These are phyloP conservation scores for Dichotomocladium elegans DNA, from an alignment of 371 early-diverging fungal genomes.

Conservation along the genomic window DNA sequence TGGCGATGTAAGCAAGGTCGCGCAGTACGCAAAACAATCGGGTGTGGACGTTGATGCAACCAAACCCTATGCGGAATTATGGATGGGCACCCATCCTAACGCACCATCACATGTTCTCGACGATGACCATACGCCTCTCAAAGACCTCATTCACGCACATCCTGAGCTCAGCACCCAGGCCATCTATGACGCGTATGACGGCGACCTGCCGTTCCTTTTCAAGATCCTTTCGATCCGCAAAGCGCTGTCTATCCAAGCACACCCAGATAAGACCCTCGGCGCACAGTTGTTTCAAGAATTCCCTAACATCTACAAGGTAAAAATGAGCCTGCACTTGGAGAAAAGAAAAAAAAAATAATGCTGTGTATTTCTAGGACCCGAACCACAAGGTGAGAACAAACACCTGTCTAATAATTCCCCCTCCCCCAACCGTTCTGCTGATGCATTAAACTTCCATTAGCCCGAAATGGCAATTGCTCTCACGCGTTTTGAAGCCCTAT, in stretches of 20 bases:
- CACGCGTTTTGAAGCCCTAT: slow-evolving; percentile 92
- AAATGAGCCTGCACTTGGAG: not conserved
- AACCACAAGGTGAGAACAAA: slow-evolving; percentile 40
- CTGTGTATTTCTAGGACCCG: slow-evolving; percentile 24
- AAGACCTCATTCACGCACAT: slow-evolving; percentile 43
- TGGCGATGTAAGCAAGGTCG: slow-evolving; percentile 81
- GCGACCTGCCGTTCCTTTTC: slow-evolving; percentile 94
- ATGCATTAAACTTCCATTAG: slow-evolving; percentile 48
- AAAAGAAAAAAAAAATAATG: not conserved
- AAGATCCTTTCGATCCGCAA: slow-evolving; percentile 94
- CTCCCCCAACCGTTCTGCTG: too few species aligned
- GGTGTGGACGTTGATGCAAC: slow-evolving; percentile 51
- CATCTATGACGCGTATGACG: slow-evolving; percentile 57
- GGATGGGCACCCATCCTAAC: slow-evolving; percentile 98
- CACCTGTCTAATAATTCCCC: not conserved
- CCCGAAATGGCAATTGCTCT: slow-evolving; percentile 98
- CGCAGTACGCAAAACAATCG: slow-evolving; percentile 67
- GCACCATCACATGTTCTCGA: slow-evolving; percentile 69
- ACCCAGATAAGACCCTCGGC: slow-evolving; percentile 91
- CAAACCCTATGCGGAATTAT: slow-evolving; percentile 94
- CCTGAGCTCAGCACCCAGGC: slow-evolving; percentile 46
- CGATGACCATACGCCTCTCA: slow-evolving; percentile 46
- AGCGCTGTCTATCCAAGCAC: slow-evolving; percentile 97
- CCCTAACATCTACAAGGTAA: slow-evolving; percentile 80
- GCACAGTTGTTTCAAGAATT: slow-evolving; percentile 62